Evolutionary conservation across 768 basidiomycete genomes (phyloP), one percentile per base, ranked within the genome.

Genomic region (Amanita fuliginea): DNA sequence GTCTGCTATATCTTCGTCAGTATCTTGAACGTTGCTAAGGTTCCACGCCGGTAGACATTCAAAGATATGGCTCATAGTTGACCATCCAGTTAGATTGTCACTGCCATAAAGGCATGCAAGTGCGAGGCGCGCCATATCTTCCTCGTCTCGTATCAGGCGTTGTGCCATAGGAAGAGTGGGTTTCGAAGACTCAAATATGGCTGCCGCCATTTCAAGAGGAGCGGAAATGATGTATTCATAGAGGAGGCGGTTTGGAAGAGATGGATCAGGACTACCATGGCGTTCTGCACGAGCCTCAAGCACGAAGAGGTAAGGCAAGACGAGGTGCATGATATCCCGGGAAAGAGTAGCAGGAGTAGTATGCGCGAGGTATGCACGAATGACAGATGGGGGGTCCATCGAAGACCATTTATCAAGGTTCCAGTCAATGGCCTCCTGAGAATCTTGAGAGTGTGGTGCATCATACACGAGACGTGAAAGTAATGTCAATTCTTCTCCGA

Each of bases 1-100:
- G 46, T 92, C 82, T n/a, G 80, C 82, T 45, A 80, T 80, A 52
- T 90, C 90, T 43, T 73, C 77, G 51, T 86, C 76, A 36, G 74
- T 73, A 42, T 82, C 77, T 35, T 73, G 76, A n/a, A 72, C 73
- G 36, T 62, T 62, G 3, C 70, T 54, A 37, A 81, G 69, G 50
- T 81, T 82, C 90, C 94, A 96, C 3, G 84, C 95, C 0, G 95
- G 95, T 28, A 98, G 73, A 60, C 94, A 99, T 61, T 99, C 95
- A 62, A 99, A 97, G 45, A 99, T 88, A 28, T 72, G 70, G 55
- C 85, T 89, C 93, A 96, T 97, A 3, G 71, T 81, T 0, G 79
- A 59, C 90, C 89, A 95, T 55, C 82, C 74, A 51, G 79, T 71
- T 30, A 83, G 65, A 49, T 75, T 76, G 52, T 80, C 74, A 57